Evolutionary conservation across 306 rosid species (phyloP).

Genomic region (Cicer pinnatifidum): DNA sequence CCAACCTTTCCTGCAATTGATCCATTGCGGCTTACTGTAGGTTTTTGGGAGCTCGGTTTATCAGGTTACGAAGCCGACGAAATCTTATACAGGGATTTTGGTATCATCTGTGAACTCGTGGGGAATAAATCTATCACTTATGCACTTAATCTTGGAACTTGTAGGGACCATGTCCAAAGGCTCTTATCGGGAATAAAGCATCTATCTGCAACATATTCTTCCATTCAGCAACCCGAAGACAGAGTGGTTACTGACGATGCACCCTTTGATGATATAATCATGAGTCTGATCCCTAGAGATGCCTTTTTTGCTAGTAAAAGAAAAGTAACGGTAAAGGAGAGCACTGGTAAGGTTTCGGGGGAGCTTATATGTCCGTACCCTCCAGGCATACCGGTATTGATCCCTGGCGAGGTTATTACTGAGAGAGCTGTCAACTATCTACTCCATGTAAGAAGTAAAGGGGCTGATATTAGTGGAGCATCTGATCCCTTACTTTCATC

Average conservation of each 20-base stretch:
- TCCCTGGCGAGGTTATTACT: slow-evolving; percentile 78
- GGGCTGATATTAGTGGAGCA: slow-evolving; percentile 71
- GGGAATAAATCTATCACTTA: slow-evolving; percentile 70
- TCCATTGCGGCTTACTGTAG: slow-evolving; percentile 77
- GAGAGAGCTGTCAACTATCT: slow-evolving; percentile 67
- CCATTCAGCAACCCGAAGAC: slow-evolving; percentile 42
- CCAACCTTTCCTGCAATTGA: slow-evolving; percentile 57
- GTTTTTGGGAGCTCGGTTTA: slow-evolving; percentile 76
- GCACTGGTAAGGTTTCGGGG: slow-evolving; percentile 75
- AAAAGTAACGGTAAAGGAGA: slow-evolving; percentile 57
- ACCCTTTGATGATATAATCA: slow-evolving; percentile 58
- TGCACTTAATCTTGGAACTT: slow-evolving; percentile 77
- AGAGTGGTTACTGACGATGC: slow-evolving; percentile 27
- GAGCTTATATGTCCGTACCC: slow-evolving; percentile 88
- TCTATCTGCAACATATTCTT: slow-evolving; percentile 47
- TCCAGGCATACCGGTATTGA: slow-evolving; percentile 81
- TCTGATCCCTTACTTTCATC: slow-evolving; percentile 76
- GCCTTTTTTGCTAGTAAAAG: slow-evolving; percentile 76
- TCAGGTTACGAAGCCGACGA: slow-evolving; percentile 88
- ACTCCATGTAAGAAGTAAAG: slow-evolving; percentile 58
- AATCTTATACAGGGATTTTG: slow-evolving; percentile 58
- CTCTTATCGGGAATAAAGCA: slow-evolving; percentile 67
- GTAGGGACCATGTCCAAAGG: slow-evolving; percentile 64
- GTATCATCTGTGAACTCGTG: slow-evolving; percentile 77
- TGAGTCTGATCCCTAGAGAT: slow-evolving; percentile 75